Evolutionary conservation across 2,329 filamentous ascomycete genomes (phyloP).

Genomic region (Calonectria fujianensis): DNA sequence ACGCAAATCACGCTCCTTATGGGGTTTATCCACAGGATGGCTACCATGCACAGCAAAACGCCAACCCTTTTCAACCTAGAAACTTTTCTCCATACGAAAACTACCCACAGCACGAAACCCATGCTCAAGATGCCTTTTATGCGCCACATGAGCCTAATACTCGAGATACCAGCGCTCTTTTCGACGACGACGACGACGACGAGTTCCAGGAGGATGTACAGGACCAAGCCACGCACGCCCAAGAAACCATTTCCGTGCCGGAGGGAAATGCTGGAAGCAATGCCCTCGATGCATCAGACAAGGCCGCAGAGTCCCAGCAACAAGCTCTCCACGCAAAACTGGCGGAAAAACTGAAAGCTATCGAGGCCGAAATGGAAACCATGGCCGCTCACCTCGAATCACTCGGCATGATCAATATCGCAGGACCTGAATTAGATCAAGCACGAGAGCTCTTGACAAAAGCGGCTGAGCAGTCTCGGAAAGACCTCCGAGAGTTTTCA

Average conservation of each 20-base stretch:
- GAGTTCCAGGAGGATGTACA: background rate
- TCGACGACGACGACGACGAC: background rate
- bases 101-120: background rate
- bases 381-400: constrained; percentile 31
- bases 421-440: constrained; percentile 8
- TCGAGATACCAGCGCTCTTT: background rate
- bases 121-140: background rate
- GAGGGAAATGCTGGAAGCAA: background rate
- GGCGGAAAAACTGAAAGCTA: constrained; percentile 27
- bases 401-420: background rate
- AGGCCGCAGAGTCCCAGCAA: background rate
- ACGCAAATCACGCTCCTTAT: background rate
- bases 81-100: background rate
- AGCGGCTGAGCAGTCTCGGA: constrained; percentile 12
- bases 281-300: background rate
- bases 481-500: constrained; percentile 25
- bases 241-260: background rate
- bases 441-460: constrained; percentile 16
- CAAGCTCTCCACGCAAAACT: constrained; percentile 19
- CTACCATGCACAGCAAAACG: background rate
- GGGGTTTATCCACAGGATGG: background rate
- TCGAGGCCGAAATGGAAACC: constrained; percentile 25
- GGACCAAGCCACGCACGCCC: background rate
- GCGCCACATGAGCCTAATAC: background rate
- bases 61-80: background rate